These are phyloP conservation scores for Thelonectria rubi DNA, from an alignment of 2,329 filamentous ascomycete genomes.

Conservation along the genomic window DNA sequence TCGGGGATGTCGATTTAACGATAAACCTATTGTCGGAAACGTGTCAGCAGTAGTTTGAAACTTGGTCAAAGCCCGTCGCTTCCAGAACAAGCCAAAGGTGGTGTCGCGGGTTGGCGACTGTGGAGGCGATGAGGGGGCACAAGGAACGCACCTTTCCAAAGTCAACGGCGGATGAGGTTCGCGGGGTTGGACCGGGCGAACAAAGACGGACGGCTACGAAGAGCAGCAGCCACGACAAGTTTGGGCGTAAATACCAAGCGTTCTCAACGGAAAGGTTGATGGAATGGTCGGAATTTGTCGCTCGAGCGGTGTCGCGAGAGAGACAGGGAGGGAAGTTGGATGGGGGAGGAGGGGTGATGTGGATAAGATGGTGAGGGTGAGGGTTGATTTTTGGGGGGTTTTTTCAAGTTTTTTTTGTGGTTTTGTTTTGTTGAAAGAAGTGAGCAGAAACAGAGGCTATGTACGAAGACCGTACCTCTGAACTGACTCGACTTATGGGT, in stretches of 20 bases:
- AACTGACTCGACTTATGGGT: constrained; percentile 58
- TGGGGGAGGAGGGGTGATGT: constrained; percentile 34
- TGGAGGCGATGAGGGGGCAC: constrained; percentile 24
- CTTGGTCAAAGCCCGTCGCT: too few species aligned
- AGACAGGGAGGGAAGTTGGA: constrained; percentile 37
- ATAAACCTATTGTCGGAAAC: constrained; percentile 29
- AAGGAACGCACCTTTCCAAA: constrained; percentile 34
- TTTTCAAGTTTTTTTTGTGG: constrained; percentile 70
- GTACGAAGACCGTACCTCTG: constrained; percentile 68
- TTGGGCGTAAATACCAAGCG: constrained; percentile 29
- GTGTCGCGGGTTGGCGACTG: constrained; percentile 2
- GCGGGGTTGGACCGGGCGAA: constrained; percentile 37
- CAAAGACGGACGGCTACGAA: constrained; percentile 43
- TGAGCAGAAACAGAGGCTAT: constrained; percentile 68
- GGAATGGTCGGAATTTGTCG: constrained; percentile 33
- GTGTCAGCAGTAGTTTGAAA: constrained; percentile 33
- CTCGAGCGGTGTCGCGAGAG: constrained; percentile 45
- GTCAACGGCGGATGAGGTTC: constrained; percentile 38
- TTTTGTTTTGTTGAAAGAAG: constrained; percentile 62
- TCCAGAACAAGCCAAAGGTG: constrained; percentile 6
- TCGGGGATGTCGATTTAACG: constrained; percentile 29
- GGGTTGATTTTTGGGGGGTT: constrained; percentile 56
- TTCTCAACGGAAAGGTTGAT: constrained; percentile 37
- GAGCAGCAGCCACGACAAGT: constrained; percentile 34
- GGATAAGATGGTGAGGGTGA: constrained; percentile 55